Conservation (phyloP, 805 yeast genomes). For the Yamadazyma endophytica region DNA sequence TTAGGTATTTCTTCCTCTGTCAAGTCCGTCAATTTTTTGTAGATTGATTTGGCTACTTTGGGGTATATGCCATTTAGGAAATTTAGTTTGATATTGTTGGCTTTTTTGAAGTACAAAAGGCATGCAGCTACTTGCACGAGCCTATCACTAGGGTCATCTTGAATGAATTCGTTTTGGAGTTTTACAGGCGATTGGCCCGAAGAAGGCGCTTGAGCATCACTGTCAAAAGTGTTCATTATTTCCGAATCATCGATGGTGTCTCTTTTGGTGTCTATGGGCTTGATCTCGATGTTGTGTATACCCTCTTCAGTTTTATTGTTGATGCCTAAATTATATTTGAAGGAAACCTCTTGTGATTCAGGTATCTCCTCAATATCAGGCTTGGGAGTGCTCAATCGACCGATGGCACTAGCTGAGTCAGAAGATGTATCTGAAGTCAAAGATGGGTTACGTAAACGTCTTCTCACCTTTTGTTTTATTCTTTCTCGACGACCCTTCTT, state of each 20-base stretch:
- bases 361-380: too few relatives aligned
- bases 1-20: conserved; percentile 4
- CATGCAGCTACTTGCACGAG: too few relatives aligned
- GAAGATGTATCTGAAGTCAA: conserved; percentile 5
- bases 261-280: conserved; percentile 3
- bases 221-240: neutral
- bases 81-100: conserved; percentile 8
- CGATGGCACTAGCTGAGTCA: neutral
- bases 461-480: conserved; percentile 7
- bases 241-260: conserved; percentile 1
- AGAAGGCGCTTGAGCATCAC: neutral
- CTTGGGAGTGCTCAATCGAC: too few relatives aligned
- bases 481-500: conserved; percentile 9
- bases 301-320: conserved; percentile 2
- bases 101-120: conserved; percentile 5
- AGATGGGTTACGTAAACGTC: conserved; percentile 3
- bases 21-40: conserved; percentile 3
- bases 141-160: too few relatives aligned
- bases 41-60: conserved; percentile 1
- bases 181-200: too few relatives aligned
- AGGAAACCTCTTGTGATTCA: too few relatives aligned
- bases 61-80: conserved; percentile 9
- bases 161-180: too few relatives aligned
- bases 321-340: too few relatives aligned
- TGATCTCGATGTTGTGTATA: conserved; percentile 2